phyloP scores from a whole-genome alignment of 2,329 filamentous ascomycete genomes.

The Curvularia verruculosa region DNA sequence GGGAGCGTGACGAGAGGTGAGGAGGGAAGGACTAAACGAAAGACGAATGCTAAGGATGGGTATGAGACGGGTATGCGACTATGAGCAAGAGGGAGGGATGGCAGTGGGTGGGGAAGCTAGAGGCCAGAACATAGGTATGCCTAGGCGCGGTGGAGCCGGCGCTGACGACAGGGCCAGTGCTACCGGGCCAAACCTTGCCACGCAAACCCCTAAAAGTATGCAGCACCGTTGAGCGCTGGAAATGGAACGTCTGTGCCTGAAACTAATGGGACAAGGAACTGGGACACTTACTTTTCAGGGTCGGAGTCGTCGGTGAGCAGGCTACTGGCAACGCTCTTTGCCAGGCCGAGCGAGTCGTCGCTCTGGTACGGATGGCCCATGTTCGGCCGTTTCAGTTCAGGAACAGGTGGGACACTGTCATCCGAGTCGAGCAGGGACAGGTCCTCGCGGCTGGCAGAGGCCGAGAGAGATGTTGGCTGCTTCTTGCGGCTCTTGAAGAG shows the following conservation, averaged over 20 bases:
- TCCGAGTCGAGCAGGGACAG: slow-evolving; percentile 27
- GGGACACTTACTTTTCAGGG: slow-evolving; percentile 54
- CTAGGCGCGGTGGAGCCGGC: slow-evolving; percentile 26
- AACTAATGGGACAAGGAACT: slow-evolving; percentile 15
- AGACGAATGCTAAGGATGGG: slow-evolving; percentile 13
- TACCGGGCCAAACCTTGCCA: slow-evolving; percentile 10
- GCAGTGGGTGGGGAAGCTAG: slow-evolving; percentile 30
- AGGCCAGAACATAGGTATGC: slow-evolving; percentile 23
- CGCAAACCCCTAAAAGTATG: slow-evolving; percentile 4
- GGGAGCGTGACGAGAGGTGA: slow-evolving; percentile 12
- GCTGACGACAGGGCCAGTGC: slow-evolving; percentile 25
- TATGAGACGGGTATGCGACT: slow-evolving; percentile 20
- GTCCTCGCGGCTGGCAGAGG: slow-evolving; percentile 36
- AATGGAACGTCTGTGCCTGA: slow-evolving; percentile 8
- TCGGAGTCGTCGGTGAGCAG: slow-evolving; percentile 60
- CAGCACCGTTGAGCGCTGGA: not conserved
- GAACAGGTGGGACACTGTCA: slow-evolving; percentile 33
- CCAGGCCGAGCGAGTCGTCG: slow-evolving; percentile 51
- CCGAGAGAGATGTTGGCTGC: slow-evolving; percentile 18
- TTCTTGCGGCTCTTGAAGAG: slow-evolving; percentile 57
- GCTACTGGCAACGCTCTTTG: slow-evolving; percentile 56
- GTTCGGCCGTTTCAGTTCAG: slow-evolving; percentile 22
- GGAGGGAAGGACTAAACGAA: slow-evolving; percentile 21
- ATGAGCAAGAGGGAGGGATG: slow-evolving; percentile 7
- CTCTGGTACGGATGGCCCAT: slow-evolving; percentile 36